Evolutionary conservation across 2,329 filamentous ascomycete species (phyloP).

Genomic region (Sporothrix inflata): DNA sequence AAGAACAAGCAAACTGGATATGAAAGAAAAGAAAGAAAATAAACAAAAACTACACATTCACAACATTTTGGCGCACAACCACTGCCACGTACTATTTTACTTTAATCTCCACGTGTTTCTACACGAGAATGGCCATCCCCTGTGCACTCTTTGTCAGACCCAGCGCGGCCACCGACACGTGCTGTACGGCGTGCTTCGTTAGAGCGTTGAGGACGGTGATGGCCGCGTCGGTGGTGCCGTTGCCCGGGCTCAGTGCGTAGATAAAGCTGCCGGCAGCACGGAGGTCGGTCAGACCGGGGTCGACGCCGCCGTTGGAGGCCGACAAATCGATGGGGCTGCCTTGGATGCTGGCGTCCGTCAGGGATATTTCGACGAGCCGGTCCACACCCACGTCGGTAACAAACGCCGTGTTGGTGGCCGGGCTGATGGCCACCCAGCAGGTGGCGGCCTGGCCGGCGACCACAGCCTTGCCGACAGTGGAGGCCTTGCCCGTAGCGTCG

Average conservation of each 20-base stretch:
- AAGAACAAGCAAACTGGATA: too few relatives aligned
- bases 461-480: conserved; percentile 44
- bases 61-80: too few relatives aligned
- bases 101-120: too few relatives aligned
- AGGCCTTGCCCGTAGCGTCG: conserved; percentile 40
- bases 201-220: conserved; percentile 46
- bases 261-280: conserved; percentile 56
- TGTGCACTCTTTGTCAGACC: conserved; percentile 38
- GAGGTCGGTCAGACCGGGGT: conserved; percentile 61
- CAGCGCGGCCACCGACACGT: conserved; percentile 38
- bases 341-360: conserved; percentile 52
- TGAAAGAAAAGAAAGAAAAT: too few relatives aligned
- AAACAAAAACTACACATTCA: too few relatives aligned
- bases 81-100: too few relatives aligned
- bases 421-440: conserved; percentile 60
- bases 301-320: conserved; percentile 44
- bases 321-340: conserved; percentile 45
- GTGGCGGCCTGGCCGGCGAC: conserved; percentile 58
- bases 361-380: conserved; percentile 60
- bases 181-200: conserved; percentile 41
- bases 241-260: conserved; percentile 60
- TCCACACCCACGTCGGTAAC: conserved; percentile 60
- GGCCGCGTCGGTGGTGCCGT: conserved; percentile 46
- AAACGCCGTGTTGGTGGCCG: conserved; percentile 55
- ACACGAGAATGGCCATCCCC: conserved; percentile 39